These are phyloP conservation scores for Ogataea methylovora DNA, from an alignment of 805 yeast genomes.

Conservation along the genomic window DNA sequence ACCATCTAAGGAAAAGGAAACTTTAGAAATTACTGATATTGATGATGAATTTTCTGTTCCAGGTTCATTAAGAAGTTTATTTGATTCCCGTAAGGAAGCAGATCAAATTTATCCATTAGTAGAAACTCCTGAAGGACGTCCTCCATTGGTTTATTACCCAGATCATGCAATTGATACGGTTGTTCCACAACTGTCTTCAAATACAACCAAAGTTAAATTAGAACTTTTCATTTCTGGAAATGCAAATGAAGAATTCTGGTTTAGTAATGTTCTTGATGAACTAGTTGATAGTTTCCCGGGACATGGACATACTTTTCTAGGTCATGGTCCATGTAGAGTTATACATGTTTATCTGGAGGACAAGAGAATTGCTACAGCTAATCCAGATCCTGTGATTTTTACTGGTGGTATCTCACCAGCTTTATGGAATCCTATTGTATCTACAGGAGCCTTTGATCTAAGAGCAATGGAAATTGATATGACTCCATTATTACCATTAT, in stretches of 20 bases:
- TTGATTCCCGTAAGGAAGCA: constrained; percentile 29
- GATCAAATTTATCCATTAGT: constrained; percentile 32
- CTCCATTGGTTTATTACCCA: constrained; percentile 44
- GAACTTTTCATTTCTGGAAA: constrained; percentile 67
- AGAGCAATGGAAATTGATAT: constrained; percentile 65
- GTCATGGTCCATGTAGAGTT: constrained; percentile 68
- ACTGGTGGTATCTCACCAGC: constrained; percentile 81
- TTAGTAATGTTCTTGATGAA: constrained; percentile 47
- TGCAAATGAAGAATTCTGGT: constrained; percentile 83
- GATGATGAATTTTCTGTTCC: constrained; percentile 8
- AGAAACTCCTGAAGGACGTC: constrained; percentile 14
- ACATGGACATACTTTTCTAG: constrained; percentile 34
- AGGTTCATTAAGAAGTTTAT: constrained; percentile 15
- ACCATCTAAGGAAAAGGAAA: not conserved
- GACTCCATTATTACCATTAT: constrained; percentile 58
- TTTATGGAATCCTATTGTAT: constrained; percentile 76
- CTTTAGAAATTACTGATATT: constrained; percentile 7
- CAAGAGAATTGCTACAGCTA: constrained; percentile 47
- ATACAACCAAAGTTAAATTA: constrained; percentile 53
- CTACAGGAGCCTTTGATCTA: constrained; percentile 66
- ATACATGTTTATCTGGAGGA: constrained; percentile 58
- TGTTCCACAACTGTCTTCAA: constrained; percentile 40
- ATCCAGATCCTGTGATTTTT: constrained; percentile 68
- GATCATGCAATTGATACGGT: constrained; percentile 26
- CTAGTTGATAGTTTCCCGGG: constrained; percentile 31